These are phyloP conservation scores for Stropharia rugosoannulata DNA, from an alignment of 768 basidiomycete species.

Conservation along the genomic window DNA sequence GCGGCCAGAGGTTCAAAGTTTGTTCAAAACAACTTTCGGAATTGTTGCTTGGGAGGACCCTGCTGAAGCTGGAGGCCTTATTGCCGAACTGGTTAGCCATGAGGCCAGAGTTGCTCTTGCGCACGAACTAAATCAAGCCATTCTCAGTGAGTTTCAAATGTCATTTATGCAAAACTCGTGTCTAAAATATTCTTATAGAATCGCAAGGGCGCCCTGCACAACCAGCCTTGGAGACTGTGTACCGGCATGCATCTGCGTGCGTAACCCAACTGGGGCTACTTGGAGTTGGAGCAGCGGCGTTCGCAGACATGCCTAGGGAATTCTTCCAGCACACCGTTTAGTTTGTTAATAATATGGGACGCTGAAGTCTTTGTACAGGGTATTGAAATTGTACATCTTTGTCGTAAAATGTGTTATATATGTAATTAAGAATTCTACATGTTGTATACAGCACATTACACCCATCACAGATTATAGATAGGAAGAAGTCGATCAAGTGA, in stretches of 20 bases:
- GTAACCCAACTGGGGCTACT: slow-evolving; percentile 69
- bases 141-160: slow-evolving; percentile 58
- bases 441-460: neutral
- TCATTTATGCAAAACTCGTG: neutral
- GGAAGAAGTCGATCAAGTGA: slow-evolving; percentile 70
- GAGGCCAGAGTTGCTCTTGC: slow-evolving; percentile 65
- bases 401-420: slow-evolving; percentile 5
- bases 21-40: slow-evolving; percentile 74
- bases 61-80: slow-evolving; percentile 59
- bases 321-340: slow-evolving; percentile 46
- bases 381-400: slow-evolving; percentile 2
- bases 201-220: slow-evolving; percentile 74
- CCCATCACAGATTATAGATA: slow-evolving; percentile 74
- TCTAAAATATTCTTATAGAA: slow-evolving; percentile 39
- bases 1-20: slow-evolving; percentile 60
- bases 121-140: slow-evolving; percentile 78
- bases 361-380: neutral
- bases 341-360: neutral
- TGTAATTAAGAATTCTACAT: slow-evolving; percentile 14
- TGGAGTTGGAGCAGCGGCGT: slow-evolving; percentile 77
- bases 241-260: slow-evolving; percentile 70
- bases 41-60: slow-evolving; percentile 83
- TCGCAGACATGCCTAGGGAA: slow-evolving; percentile 77
- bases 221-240: slow-evolving; percentile 75
- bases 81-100: slow-evolving; percentile 67